Base-by-base conservation (phyloP, 306 rosid species). In the Cucumis cinereus region DNA sequence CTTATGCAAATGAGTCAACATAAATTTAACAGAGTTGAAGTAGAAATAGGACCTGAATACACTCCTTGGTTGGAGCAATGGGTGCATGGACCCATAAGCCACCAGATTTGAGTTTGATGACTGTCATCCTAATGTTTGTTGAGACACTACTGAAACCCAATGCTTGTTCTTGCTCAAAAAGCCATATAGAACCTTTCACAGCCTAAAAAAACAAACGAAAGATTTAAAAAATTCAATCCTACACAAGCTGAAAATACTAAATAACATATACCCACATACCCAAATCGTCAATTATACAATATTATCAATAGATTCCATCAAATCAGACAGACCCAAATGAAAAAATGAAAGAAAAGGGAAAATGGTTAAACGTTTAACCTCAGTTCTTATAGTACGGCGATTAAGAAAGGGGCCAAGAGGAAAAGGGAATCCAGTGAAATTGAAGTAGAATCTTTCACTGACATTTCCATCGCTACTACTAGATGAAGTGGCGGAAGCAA, bases 81-180 rank as follows among this genome's bases (percentile, higher is more conserved):
- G 99, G 99, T 14, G 98, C 99, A 84, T 95, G 99, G 62, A 95
- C 87, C 98, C 97, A 95, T 79, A 95, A 79, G 28, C 98, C 98
- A 41, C 99, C 98, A 69, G 98, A 89, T 87, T 90, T 92, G 86
- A 92, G 97, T 83, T 95, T 92, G 85, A 95, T 88, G 67, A 95
- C 90, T 0, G 99, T 92, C 98, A 95, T 95, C 84, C 98, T 86
- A 49, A 88, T 92, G 90, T 95, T 95, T n/a, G 99, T 95, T 33
- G 98, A 90, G 74, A 95, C 98, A 64, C 92, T 95, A 89, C 99
- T 92, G 93, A 94, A 94, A 63, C 99, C 99, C 81, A 94, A 84
- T 69, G 98, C 99, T 59, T 95, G 99, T 87, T 92, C 98, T 86
- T 95, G 99, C 71, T 95, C 99, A 43, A 95, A 92, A 70, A 95